Conservation (phyloP, 305 asterid species). For the Ruellia speciosa region DNA sequence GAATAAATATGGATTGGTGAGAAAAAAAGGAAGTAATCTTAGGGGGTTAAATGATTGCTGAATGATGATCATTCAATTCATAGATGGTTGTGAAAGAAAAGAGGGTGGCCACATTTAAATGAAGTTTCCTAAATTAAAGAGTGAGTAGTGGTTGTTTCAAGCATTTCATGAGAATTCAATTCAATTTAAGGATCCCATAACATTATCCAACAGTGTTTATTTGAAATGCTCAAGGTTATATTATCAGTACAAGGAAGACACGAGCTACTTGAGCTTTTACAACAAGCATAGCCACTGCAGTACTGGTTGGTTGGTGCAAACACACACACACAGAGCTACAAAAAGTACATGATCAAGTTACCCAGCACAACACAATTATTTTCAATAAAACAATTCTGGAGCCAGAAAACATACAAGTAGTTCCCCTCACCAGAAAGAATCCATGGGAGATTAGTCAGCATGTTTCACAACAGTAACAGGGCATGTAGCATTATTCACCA, state of each 20-base stretch:
- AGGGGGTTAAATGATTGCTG: not conserved
- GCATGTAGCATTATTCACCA: constrained; percentile 61
- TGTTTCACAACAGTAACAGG: constrained; percentile 73
- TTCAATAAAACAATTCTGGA: constrained; percentile 3
- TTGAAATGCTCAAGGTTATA: too few relatives aligned
- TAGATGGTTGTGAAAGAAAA: constrained; percentile 20
- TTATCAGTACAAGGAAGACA: too few relatives aligned
- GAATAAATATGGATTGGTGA: too few relatives aligned
- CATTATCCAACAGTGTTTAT: too few relatives aligned
- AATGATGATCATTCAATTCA: constrained; percentile 11
- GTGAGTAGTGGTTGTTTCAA: too few relatives aligned
- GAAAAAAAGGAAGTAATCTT: not conserved
- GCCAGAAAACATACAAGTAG: constrained; percentile 6
- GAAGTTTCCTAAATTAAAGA: not conserved
- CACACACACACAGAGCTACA: constrained; percentile 6
- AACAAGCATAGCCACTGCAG: too few relatives aligned
- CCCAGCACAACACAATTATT: constrained; percentile 13
- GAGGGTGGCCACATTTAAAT: constrained; percentile 19
- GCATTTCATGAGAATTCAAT: too few relatives aligned
- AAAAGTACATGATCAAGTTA: constrained; percentile 13
- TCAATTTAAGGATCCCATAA: too few relatives aligned
- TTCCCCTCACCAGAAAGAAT: not conserved
- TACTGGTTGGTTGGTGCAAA: too few relatives aligned
- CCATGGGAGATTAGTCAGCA: constrained; percentile 25
- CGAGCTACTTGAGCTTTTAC: too few relatives aligned